phyloP scores from a whole-genome alignment of 2,329 filamentous ascomycete genomes.

The Diaporthe eres region DNA sequence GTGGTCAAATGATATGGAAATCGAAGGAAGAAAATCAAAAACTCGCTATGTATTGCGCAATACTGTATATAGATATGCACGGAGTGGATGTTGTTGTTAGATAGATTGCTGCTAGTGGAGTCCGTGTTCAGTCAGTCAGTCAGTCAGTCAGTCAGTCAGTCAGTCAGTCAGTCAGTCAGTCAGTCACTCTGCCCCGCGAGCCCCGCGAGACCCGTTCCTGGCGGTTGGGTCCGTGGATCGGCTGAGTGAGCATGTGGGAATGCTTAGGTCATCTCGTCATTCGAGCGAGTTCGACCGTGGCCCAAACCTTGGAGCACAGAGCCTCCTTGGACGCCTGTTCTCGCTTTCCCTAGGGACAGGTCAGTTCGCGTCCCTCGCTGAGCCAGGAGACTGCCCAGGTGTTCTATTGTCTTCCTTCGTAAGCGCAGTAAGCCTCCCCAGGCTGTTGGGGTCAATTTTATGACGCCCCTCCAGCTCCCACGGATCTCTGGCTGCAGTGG shows the following conservation, averaged over 20 bases:
- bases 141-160: not conserved
- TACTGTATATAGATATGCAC: not conserved
- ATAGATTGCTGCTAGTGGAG: not conserved
- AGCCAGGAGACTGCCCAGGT: not conserved
- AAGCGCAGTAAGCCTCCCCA: not conserved
- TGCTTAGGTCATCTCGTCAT: constrained; percentile 25
- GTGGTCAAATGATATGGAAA: not conserved
- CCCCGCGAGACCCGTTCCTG: constrained; percentile 16
- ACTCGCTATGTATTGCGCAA: constrained; percentile 28
- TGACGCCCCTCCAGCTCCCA: constrained; percentile 16
- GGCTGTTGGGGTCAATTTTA: not conserved
- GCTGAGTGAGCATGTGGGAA: constrained; percentile 33
- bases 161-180: not conserved
- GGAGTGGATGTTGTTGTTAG: constrained; percentile 5
- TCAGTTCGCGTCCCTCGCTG: not conserved
- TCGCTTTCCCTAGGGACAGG: not conserved
- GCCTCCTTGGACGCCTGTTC: not conserved
- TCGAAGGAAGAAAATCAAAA: not conserved
- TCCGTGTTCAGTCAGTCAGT: not conserved
- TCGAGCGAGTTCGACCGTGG: not conserved
- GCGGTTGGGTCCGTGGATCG: constrained; percentile 12
- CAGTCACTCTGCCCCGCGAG: constrained; percentile 24
- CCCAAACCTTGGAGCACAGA: constrained; percentile 15
- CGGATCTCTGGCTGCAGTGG: constrained; percentile 12
- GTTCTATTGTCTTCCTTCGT: not conserved